phyloP scores from a whole-genome alignment of 352 stramenopile genomes.

The Globisporangium splendens region DNA sequence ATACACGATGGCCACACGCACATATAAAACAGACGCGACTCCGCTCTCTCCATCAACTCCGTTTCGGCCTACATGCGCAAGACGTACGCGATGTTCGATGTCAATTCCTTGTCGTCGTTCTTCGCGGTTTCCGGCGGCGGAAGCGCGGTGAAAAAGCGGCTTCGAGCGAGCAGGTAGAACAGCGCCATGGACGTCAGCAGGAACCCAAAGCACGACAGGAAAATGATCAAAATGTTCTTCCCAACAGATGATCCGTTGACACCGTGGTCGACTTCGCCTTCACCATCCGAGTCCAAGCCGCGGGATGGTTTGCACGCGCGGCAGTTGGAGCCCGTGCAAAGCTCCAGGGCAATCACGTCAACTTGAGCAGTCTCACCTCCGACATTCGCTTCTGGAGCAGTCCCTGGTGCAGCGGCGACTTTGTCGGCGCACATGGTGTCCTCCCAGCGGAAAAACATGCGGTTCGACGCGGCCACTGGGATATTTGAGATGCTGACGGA shows the following conservation, averaged over 20 bases:
- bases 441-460: slow-evolving; percentile 26
- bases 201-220: slow-evolving; percentile 43
- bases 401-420: slow-evolving; percentile 9
- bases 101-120: slow-evolving; percentile 43
- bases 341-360: slow-evolving; percentile 17
- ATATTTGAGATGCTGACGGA: slow-evolving; percentile 9
- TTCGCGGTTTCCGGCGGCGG: slow-evolving; percentile 28
- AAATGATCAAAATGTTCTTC: slow-evolving; percentile 24
- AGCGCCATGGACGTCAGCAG: slow-evolving; percentile 33
- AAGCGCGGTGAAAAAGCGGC: slow-evolving; percentile 23
- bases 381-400: neutral
- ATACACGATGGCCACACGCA: neutral
- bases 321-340: slow-evolving; percentile 18
- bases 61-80: slow-evolving; percentile 7
- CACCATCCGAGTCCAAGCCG: neutral
- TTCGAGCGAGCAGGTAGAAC: slow-evolving; percentile 39
- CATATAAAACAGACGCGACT: neutral
- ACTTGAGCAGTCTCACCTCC: neutral
- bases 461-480: slow-evolving; percentile 11
- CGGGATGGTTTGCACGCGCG: slow-evolving; percentile 11
- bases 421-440: slow-evolving; percentile 24
- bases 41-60: neutral
- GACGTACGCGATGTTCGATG: slow-evolving; percentile 51
- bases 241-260: slow-evolving; percentile 6
- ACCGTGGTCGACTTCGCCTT: slow-evolving; percentile 1